A percentile compares a stretch with the other conserved stretches of the same genome.
Evolutionary conservation across 163 green algal species (phyloP).

Genomic region (Coccomyxa subellipsoidea): DNA sequence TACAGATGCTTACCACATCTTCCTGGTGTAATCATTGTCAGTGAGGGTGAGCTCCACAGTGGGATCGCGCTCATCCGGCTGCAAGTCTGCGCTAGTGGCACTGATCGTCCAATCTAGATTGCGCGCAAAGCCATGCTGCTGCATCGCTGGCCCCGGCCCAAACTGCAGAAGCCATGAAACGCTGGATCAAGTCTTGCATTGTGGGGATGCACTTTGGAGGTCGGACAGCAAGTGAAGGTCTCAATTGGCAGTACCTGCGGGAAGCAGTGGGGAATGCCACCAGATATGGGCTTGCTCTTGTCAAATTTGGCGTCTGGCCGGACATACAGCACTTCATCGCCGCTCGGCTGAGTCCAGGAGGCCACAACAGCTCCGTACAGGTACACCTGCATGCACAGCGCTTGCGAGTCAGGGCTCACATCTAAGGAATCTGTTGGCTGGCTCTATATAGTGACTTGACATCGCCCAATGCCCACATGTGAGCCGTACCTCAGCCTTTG

Average conservation of each 20-base stretch:
- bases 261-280: constrained; percentile 97
- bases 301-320: constrained; percentile 94
- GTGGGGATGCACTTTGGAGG: too few relatives aligned
- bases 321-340: constrained; percentile 93
- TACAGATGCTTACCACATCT: constrained; percentile 79
- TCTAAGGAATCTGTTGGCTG: too few relatives aligned
- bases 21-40: constrained; percentile 86
- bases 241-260: too few relatives aligned
- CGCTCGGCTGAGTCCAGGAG: constrained; percentile 82
- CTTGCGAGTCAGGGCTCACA: too few relatives aligned
- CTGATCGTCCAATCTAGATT: constrained; percentile 89
- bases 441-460: too few relatives aligned
- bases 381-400: constrained; percentile 68
- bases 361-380: constrained; percentile 86
- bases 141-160: constrained; percentile 6
- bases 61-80: constrained; percentile 80
- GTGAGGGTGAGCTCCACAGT: constrained; percentile 69
- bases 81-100: constrained; percentile 78
- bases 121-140: constrained; percentile 96
- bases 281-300: constrained; percentile 88
- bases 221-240: too few relatives aligned
- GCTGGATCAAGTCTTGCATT: too few relatives aligned
- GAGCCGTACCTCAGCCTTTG: constrained; percentile 69
- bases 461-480: too few relatives aligned
- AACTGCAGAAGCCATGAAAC: neutral